Evolutionary conservation across 768 basidiomycete species (phyloP), one percentile per base, ranked within the genome.

Genomic region (Crepidotus variabilis): DNA sequence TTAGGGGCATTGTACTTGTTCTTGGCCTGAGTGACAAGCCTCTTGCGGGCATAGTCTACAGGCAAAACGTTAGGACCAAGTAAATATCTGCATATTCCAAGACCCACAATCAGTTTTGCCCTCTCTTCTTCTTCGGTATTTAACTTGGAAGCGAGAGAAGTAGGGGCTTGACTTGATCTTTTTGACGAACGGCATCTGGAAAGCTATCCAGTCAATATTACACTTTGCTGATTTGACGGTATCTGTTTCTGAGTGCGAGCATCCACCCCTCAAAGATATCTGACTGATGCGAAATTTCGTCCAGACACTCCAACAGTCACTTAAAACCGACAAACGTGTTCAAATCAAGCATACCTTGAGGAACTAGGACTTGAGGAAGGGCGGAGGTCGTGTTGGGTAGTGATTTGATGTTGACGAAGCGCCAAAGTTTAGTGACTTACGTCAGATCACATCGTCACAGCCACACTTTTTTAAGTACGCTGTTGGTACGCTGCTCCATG

Each of bases 1-100:
- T 98, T 97, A 55, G 95, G 94, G 36, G 94, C 92, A 66, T 96
- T 96, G 80, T 97, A 98, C 82, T 98, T 98, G 87, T 98, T 98
- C 84, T 99, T 99, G 57, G 97, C 94, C 83, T 99, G 97, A 57
- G 92, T 86, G 62, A 98, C 86, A 54, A 99, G 85, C 63, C 95
- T 88, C 80, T 98, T 97, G 65, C 97, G 92, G 61, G 97, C 97
- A 67, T 98, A 98, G 84, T 98, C 92, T 94, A 62, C 9, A 23
- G 53, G n/a, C 9, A 52, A 54, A 61, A 58, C 33, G 61, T 24
- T 65, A 20, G 63, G 61, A 46, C 51, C 1, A 36, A 34, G 33
- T 18, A n/a, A 33, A 33, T n/a, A 22, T 14, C 46, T 51, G 14
- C 14, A 48, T 28, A 28, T 21, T 18, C n/a, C 34, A 51, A 53